Evolutionary conservation across 345 rosid species (phyloP), one percentile per base, ranked within the genome.

Genomic region (rapeseed (Brassica napus)): DNA sequence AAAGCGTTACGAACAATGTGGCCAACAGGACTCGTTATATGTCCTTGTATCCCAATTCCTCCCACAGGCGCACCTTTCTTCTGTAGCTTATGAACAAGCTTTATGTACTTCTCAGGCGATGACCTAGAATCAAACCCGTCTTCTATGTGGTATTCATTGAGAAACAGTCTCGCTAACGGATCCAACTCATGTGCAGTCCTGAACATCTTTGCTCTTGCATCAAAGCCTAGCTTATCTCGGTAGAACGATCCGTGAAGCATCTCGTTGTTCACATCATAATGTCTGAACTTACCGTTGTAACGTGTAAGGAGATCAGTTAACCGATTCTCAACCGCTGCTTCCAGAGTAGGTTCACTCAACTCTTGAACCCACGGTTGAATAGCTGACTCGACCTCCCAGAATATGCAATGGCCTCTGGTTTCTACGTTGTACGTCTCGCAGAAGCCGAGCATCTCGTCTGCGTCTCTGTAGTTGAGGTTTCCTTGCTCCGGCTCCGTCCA

Each of bases 261-360:
- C 86, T 94, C 98, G 15, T 94, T 94, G 86, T 94, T 94, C 73
- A 94, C 98, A 59, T 94, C 98, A 62, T 92, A 94, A 82, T 94
- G 98, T 65, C 85, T 85, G 85, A 94, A 91, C 84, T 81, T 91
- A 4, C 94, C 96, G 59, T 89, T 90, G 88, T 91, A 94, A 15
- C 93, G 93, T 1, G 87, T 83, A 71, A 94, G 92, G 74, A 94
- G 98, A 68, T 89, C 86, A 0, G 85, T 88, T 10, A 93, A 72
- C 5, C 90, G 97, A 75, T 85, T 93, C 81, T 87, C 89, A 69
- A 94, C 89, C 0, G 97, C 96, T 28, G 37, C 75, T 82, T 62
- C 72, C 67, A 94, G 77, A 85, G 88, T 92, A 12, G 60, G 67
- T 60, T 76, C 85, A 70, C 86, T 86, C 62, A 91, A 86, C 64